Evolutionary conservation across 1,284 basidiomycete species (phyloP), one percentile per base, ranked within the genome.

Genomic region (Microbotryum violaceum): DNA sequence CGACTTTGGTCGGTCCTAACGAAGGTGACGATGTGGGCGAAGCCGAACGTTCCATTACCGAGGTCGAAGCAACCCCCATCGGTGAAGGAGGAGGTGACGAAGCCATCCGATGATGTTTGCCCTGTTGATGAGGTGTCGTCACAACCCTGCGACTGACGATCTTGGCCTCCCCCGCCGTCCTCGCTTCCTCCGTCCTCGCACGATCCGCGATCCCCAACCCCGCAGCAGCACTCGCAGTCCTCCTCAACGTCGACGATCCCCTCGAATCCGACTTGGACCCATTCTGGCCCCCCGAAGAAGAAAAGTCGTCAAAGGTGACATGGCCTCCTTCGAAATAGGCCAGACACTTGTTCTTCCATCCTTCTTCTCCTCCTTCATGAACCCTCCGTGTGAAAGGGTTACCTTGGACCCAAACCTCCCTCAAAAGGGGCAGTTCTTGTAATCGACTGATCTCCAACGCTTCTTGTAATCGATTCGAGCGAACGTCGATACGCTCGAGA

Each of bases 401-500:
- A 3, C 84, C 86, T 58, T 86, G 83, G 20, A 90, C 79, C 83
- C 85, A 91, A 1, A 96, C 79, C 68, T 89, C 85, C 9, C 78
- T 69, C 61, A 96, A 81, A 68, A 87, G 82, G 9, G 89, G 88
- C 45, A 97, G 78, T 6, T 83, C 80, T 0, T 89, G 85, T 21
- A 98, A 79, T 27, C 94, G 79, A 2, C 91, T 88, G 2, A 97
- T 80, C 75, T 98, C 94, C 16, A 84, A 84, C 45, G 83, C 83
- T 68, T 97, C 94, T 52, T 86, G 82, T 48, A 98, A 79, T 50
- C 82, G 75, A 70, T 97, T 98, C 54, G 79, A 74, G 6, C 92
- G 83, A n/a, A 97, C 77, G 74, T 98, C 93, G 29, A 97, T 81
- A 20, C 89, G 83, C 71, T 90, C 85, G 9, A 97, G 81, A 1